Evolutionary conservation across 371 early-diverging fungal species (phyloP), one percentile per base, ranked within the genome.

Genomic region (Capniomyces stellatus): DNA sequence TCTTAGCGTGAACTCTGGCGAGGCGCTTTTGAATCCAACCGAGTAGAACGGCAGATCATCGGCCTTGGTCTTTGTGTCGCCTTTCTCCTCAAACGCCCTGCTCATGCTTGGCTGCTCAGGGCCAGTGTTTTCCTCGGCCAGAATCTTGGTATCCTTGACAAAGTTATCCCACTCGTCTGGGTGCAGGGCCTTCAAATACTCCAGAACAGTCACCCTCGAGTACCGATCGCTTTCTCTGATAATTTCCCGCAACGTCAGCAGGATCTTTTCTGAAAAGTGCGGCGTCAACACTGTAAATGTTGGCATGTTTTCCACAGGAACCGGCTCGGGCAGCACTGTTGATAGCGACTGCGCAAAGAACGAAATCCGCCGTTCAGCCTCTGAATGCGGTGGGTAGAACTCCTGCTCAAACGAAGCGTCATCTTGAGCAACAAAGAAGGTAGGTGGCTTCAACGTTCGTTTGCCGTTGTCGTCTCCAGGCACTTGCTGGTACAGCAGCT

Each of bases 301-400:
- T 0, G 92, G 92, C 86, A 88, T 85, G 52, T 78, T 76, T 41
- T 81, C 79, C 3, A 89, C 81, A 0, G 89, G 83, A 21, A 83
- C 67, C 1, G 91, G 84, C 58, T 81, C 79, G 0, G 89, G 91
- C 58, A 91, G 82, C 2, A 81, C 76, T 1, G 85, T 87, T 4
- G 88, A 83, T 66, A 91, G 67, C 49, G 84, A 83, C 64, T 89
- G 87, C 2, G 89, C 88, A 72, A 91, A 88, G 64, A 86, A 91
- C 29, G 80, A 76, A 46, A 91, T 81, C 39, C 90, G 81, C 25
- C 89, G 76, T 63, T 87, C 83, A 1, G 88, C 89, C 64, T 89
- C 89, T 24, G 81, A 81, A 48, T 76, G 75, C 24, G 79, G 71
- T 1, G 85, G 85, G 58, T 82, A 87, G 47, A 77, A 88, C 57